Evolutionary conservation across 768 basidiomycete species (phyloP).

Genomic region (Xerocomellus chrysenteron): DNA sequence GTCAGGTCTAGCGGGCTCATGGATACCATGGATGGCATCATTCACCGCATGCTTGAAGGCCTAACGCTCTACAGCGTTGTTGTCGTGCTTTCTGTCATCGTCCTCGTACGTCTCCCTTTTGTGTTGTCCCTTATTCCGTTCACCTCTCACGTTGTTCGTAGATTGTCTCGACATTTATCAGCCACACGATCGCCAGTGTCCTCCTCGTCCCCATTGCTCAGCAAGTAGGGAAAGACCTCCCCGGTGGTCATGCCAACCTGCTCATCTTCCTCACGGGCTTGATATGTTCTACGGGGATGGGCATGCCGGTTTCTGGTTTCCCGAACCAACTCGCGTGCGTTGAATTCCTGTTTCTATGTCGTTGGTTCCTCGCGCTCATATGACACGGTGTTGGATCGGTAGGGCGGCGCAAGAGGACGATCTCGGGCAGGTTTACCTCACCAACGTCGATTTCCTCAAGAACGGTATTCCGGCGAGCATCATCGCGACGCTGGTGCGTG

Average conservation of each 20-base stretch:
- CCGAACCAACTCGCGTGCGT: slow-evolving; percentile 95
- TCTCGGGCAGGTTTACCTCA: slow-evolving; percentile 83
- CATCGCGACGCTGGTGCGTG: slow-evolving; percentile 71
- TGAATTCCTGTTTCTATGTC: background rate
- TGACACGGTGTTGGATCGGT: background rate
- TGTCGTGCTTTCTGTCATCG: slow-evolving; percentile 63
- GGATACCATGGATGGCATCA: slow-evolving; percentile 65
- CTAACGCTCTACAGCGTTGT: slow-evolving; percentile 68
- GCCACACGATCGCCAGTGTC: slow-evolving; percentile 95
- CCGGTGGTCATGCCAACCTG: slow-evolving; percentile 67
- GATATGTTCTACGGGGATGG: slow-evolving; percentile 96
- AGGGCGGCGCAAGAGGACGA: slow-evolving; percentile 95
- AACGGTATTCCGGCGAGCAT: slow-evolving; percentile 95
- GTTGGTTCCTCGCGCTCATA: background rate
- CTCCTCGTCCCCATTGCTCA: slow-evolving; percentile 96
- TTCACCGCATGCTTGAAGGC: slow-evolving; percentile 60
- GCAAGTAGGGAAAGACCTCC: slow-evolving; percentile 78
- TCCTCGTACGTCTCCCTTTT: slow-evolving; percentile 50
- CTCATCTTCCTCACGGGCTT: slow-evolving; percentile 92
- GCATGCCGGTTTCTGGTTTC: slow-evolving; percentile 98
- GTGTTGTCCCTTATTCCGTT: background rate
- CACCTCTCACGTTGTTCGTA: slow-evolving; percentile 24
- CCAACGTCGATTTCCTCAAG: slow-evolving; percentile 86
- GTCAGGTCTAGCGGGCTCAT: slow-evolving; percentile 88
- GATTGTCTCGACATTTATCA: slow-evolving; percentile 93